Evolutionary conservation across 2,329 filamentous ascomycete species (phyloP).

Genomic region (Cercospora zeae-maydis): DNA sequence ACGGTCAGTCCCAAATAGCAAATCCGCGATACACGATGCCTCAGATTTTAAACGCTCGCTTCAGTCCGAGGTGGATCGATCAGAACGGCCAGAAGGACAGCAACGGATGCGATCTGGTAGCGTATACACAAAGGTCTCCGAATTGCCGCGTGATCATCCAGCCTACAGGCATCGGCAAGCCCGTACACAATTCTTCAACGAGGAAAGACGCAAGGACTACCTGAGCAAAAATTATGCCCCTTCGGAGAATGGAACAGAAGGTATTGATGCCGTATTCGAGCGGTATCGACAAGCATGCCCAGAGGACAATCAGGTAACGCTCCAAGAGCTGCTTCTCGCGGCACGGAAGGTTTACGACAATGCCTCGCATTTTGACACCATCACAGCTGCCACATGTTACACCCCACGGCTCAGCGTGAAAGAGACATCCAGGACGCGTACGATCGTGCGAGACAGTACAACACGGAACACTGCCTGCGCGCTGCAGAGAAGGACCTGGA

Average conservation of each 20-base stretch:
- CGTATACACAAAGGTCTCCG: neutral
- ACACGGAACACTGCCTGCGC: neutral
- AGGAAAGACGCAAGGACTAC: slow-evolving; percentile 2
- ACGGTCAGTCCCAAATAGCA: neutral
- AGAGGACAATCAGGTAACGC: slow-evolving; percentile 2
- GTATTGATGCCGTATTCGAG: neutral
- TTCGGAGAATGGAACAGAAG: neutral
- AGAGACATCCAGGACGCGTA: neutral
- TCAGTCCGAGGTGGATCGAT: neutral
- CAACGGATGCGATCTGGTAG: neutral
- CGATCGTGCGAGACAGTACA: neutral
- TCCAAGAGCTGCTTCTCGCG: slow-evolving; percentile 2
- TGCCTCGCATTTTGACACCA: neutral
- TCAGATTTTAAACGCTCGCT: neutral
- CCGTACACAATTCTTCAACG: slow-evolving; percentile 4
- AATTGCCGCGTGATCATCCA: neutral
- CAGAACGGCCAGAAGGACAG: neutral
- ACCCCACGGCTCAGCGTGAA: neutral
- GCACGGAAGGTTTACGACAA: neutral
- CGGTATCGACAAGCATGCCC: slow-evolving; percentile 1
- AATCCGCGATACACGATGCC: neutral
- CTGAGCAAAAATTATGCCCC: neutral
- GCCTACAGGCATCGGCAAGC: slow-evolving; percentile 1
- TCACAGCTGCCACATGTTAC: slow-evolving; percentile 6
- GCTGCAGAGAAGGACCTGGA: neutral